These are phyloP conservation scores for Hamigera avellanea DNA, from an alignment of 495 filamentous ascomycete species.

Conservation along the genomic window DNA sequence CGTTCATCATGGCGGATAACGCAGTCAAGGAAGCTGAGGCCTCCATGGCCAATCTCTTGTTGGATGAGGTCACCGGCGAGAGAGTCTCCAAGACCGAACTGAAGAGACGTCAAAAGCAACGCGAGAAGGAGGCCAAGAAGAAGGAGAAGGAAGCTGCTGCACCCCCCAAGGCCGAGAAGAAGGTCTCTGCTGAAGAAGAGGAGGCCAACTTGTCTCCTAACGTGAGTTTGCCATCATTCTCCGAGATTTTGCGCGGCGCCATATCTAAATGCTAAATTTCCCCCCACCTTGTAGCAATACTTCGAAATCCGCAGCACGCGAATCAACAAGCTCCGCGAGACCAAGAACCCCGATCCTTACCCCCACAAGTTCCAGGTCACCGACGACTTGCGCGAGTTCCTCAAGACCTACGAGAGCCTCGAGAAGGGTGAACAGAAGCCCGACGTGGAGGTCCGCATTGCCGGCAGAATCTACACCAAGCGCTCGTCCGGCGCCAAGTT, in stretches of 20 bases:
- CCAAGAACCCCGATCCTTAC: conserved; percentile 77
- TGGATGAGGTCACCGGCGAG: conserved; percentile 80
- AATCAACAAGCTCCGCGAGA: conserved; percentile 75
- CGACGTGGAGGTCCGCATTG: conserved; percentile 61
- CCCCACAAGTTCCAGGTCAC: conserved; percentile 94
- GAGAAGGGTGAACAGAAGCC: conserved; percentile 75
- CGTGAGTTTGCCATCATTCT: conserved; percentile 39
- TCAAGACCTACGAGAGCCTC: conserved; percentile 60
- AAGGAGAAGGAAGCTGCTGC: conserved; percentile 71
- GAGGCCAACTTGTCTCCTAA: conserved; percentile 84
- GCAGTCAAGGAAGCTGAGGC: conserved; percentile 45
- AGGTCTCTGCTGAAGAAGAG: conserved; percentile 52
- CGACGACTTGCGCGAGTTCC: conserved; percentile 64
- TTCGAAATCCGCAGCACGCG: conserved; percentile 85
- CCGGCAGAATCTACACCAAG: conserved; percentile 81
- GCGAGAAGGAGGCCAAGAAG: conserved; percentile 78
- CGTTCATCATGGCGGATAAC: conserved; percentile 33
- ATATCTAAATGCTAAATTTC: neutral
- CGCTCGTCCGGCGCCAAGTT: conserved; percentile 74
- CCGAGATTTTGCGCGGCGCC: too few species aligned
- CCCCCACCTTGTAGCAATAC: conserved; percentile 62
- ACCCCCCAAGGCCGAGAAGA: conserved; percentile 56
- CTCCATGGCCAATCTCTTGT: conserved; percentile 60
- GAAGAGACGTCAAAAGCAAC: conserved; percentile 92
- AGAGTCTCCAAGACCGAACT: conserved; percentile 77